Evolutionary conservation across 352 stramenopile genomes (phyloP), one percentile per base, ranked within the genome.

Genomic region (Pythium pectinolyticum): DNA sequence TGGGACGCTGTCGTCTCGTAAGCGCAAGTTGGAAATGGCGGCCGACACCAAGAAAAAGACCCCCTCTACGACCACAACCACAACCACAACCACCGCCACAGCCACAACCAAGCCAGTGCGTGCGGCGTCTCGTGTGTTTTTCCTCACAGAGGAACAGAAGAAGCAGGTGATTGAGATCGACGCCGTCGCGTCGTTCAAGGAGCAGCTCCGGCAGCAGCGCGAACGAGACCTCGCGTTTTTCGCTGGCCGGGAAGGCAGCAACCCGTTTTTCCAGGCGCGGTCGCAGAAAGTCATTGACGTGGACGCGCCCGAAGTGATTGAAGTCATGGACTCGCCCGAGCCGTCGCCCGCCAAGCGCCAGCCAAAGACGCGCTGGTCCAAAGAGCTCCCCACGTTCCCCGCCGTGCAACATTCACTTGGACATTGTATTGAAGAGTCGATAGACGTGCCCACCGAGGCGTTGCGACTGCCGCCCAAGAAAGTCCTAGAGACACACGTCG

Each of bases 141-240:
- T 92, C 61, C 56, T 92, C 45, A 86, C 62, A 8, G 76, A 88
- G 27, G 61, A 80, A 43, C 72, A 87, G 55, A 83, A 80, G 61
- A 88, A 89, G 41, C 75, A 90, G 37, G 53, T 89, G 0, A 78
- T 89, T 40, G 82, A 89, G 57, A 86, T 90, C 55, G 80, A 92
- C 32, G 77, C 84, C 3, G 65, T 90, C 32, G 77, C 73, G 8
- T 63, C 70, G 7, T 80, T 92, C 35, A 82, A 81, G 14, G 82
- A 90, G 39, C 73, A 92, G 35, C 61, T 90, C 41, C 74, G 78
- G 2, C 69, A 83, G 56, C 78, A 79, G 22, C 81, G 84, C 6
- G 84, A 92, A 50, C 84, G 85, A 19, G 84, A 92, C 60, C 57
- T 82, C 19, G 80, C 72, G 24, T 92, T 91, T 54, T 92, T 90